Conservation (phyloP, 495 filamentous ascomycete species). For the Xylaria venustula region DNA sequence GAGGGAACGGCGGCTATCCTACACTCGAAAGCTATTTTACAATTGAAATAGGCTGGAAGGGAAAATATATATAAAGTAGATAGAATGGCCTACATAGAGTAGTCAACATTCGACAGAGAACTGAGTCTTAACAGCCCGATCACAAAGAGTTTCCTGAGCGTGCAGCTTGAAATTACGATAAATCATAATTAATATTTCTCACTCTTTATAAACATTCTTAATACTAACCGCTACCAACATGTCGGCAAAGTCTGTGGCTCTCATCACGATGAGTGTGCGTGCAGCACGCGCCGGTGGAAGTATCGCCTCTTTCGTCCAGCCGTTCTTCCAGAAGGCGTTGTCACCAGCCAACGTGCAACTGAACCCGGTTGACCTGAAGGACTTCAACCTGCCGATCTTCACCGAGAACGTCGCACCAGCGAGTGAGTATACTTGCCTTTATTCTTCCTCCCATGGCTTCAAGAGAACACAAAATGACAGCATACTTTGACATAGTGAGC, state of each 20-base stretch:
- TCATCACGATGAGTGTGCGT: conserved; percentile 40
- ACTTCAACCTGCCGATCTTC: conserved; percentile 57
- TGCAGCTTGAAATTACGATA: too few relatives aligned
- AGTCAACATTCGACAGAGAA: neutral
- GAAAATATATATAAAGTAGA: neutral
- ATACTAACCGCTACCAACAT: conserved; percentile 9
- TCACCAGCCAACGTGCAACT: conserved; percentile 24
- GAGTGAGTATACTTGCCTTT: conserved; percentile 18
- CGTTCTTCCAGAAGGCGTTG: conserved; percentile 29
- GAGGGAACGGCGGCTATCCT: too few relatives aligned
- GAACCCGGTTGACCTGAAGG: conserved; percentile 44
- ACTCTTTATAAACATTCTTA: neutral
- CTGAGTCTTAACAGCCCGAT: too few relatives aligned
- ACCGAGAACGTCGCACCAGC: conserved; percentile 52
- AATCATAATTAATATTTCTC: neutral
- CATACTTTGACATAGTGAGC: neutral
- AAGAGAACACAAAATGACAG: neutral
- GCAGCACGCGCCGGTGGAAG: conserved; percentile 33
- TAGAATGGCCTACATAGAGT: neutral
- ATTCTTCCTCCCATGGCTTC: neutral
- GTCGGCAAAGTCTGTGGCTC: conserved; percentile 37
- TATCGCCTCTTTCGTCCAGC: conserved; percentile 34
- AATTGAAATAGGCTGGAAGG: neutral
- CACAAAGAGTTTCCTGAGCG: too few relatives aligned
- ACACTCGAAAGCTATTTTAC: too few relatives aligned